Base-by-base conservation (phyloP, 345 rosid genomes). In the Citrus hindsii region DNA sequence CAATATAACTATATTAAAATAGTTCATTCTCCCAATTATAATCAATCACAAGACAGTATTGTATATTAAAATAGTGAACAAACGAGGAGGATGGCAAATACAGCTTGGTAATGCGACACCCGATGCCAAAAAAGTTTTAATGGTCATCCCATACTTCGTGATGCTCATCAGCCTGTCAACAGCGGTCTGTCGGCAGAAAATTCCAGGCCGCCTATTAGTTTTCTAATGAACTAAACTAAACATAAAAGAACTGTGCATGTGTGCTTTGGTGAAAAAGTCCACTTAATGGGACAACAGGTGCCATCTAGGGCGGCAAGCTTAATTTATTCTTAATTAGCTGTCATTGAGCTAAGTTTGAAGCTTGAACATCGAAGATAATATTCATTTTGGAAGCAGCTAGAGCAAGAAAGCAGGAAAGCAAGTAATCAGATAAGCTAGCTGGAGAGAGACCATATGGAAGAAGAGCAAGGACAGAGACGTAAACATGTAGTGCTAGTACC, bases 401-500 rank as follows among this genome's bases (percentile, higher is more conserved):
- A 65, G 46, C 69, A 33, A 67, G 25, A 24, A 65, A 65, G 46
- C 69, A 33, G 38, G 25, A 24, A 35, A 67, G 28, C 68, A 33
- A 37, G 51, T n/a, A 33, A 32, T 60, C 65, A n/a, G 37, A 25
- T 7, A 27, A 53, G 58, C 22, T 53, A 5, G 7, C 19, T 4
- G 58, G 58, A 25, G 28, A 10, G 33, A 28, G 67, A 28, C 6
- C 65, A 64, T 6, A 35, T n/a, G 56, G 56, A 9, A 25, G 79
- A 67, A 67, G 30, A 60, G 24, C 69, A 40, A 42, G 53, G 56
- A 21, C 19, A n/a, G 21, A 48, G 65, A 25, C 21, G 10, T 13
- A 30, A 28, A 2, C 69, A 75, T 12, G 46, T 88, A 61, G 85
- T 92, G 40, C 82, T 92, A 0, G 90, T 92, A 28, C 92, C 94